These are phyloP conservation scores for Isabelozyma pseudorhagii DNA, from an alignment of 805 yeast species.

Conservation along the genomic window DNA sequence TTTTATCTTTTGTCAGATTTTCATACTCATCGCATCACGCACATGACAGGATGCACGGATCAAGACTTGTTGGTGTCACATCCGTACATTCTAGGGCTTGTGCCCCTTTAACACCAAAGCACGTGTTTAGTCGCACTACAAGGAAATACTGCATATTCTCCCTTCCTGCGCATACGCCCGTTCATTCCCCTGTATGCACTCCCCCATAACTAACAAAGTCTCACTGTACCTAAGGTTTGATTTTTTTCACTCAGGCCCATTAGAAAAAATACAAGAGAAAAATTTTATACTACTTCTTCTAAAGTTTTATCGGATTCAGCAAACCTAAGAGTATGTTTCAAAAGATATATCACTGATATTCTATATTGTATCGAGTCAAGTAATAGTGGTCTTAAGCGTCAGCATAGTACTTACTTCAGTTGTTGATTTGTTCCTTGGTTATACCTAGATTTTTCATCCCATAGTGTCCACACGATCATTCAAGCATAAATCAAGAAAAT, in stretches of 20 bases:
- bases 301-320: slow-evolving; percentile 1
- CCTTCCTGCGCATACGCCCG: too few species aligned
- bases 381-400: not conserved
- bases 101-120: not conserved
- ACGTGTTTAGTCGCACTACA: not conserved
- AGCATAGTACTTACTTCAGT: slow-evolving; percentile 4
- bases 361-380: slow-evolving; percentile 2
- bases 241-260: not conserved
- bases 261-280: slow-evolving; percentile 1
- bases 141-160: too few species aligned
- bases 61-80: not conserved
- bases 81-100: not conserved
- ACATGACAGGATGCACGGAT: not conserved
- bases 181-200: not conserved
- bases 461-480: too few species aligned
- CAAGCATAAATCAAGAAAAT: too few species aligned
- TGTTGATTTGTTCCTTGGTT: not conserved
- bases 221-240: not conserved
- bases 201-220: not conserved
- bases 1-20: not conserved
- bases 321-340: slow-evolving; percentile 5
- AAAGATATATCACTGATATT: slow-evolving; percentile 1
- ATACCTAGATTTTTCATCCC: too few species aligned
- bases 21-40: not conserved
- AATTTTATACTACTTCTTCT: slow-evolving; percentile 2